Percentiles rank a stretch among this genome's conserved stretches.
These are phyloP conservation scores for Pythium dissotocum DNA, from an alignment of 352 stramenopile species.

Conservation along the genomic window DNA sequence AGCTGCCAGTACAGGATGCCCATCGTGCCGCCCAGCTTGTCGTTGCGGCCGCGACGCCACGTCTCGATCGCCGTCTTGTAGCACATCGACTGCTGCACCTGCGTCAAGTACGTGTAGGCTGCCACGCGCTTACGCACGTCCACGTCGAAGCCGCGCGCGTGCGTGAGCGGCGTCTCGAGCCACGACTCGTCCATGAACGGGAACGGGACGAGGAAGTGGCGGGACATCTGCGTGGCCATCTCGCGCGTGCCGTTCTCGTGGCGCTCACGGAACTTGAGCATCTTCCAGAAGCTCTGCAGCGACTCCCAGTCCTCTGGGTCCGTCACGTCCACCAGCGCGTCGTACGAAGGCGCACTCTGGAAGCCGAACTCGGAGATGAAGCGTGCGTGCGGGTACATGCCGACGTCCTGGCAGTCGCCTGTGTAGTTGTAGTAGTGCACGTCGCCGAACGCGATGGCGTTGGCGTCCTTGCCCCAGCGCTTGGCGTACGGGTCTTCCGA, in stretches of 20 bases:
- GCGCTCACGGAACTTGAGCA: constrained; percentile 81
- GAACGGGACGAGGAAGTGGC: constrained; percentile 72
- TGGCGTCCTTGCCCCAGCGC: constrained; percentile 65
- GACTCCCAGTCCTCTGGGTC: constrained; percentile 53
- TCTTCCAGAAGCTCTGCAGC: constrained; percentile 69
- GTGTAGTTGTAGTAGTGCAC: constrained; percentile 88
- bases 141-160: not conserved
- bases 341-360: constrained; percentile 71
- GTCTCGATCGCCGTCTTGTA: constrained; percentile 76
- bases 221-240: constrained; percentile 70
- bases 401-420: constrained; percentile 71
- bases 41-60: constrained; percentile 67
- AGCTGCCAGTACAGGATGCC: constrained; percentile 89
- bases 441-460: constrained; percentile 65
- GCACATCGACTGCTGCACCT: constrained; percentile 78
- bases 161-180: constrained; percentile 30
- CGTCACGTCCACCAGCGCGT: constrained; percentile 54
- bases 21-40: constrained; percentile 57
- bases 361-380: constrained; percentile 90
- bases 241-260: constrained; percentile 75
- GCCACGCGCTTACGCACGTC: constrained; percentile 40
- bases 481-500: constrained; percentile 80
- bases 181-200: constrained; percentile 61
- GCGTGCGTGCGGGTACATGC: constrained; percentile 65
- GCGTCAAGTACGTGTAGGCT: constrained; percentile 72